Conservation (phyloP, 1,284 basidiomycete genomes). For the Irpex sp. region DNA sequence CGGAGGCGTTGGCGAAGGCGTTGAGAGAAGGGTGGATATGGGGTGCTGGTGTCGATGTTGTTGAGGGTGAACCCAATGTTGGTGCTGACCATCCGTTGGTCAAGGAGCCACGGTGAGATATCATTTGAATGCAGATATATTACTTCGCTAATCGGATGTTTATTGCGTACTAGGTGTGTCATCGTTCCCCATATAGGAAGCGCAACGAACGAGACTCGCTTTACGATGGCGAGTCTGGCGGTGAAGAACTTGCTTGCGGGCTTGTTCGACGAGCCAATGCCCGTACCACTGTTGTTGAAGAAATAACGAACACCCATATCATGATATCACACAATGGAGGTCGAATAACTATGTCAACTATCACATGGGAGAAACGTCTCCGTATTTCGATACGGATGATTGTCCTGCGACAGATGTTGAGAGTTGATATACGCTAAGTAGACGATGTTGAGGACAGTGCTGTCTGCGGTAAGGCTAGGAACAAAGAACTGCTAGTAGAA, state of each 20-base stretch:
- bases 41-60: conserved; percentile 91
- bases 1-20: conserved; percentile 81
- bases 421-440: too few relatives aligned
- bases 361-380: too few relatives aligned
- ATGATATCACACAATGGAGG: too few relatives aligned
- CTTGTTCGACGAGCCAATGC: conserved; percentile 48
- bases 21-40: conserved; percentile 77
- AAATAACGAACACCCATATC: background rate
- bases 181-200: conserved; percentile 90
- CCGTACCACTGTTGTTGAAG: conserved; percentile 20
- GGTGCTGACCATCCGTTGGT: conserved; percentile 75
- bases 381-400: too few relatives aligned
- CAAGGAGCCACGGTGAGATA: conserved; percentile 61
- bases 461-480: too few relatives aligned
- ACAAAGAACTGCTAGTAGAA: too few relatives aligned
- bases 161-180: conserved; percentile 49
- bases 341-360: too few relatives aligned
- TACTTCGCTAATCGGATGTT: background rate
- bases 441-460: too few relatives aligned
- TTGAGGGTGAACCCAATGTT: conserved; percentile 89
- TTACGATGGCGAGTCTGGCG: conserved; percentile 77
- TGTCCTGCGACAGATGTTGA: too few relatives aligned
- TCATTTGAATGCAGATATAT: conserved; percentile 4
- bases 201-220: conserved; percentile 82
- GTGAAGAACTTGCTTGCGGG: conserved; percentile 63